These are phyloP conservation scores for Zoysia matrella DNA, from an alignment of 202 grass and related monocot species.

Conservation along the genomic window DNA sequence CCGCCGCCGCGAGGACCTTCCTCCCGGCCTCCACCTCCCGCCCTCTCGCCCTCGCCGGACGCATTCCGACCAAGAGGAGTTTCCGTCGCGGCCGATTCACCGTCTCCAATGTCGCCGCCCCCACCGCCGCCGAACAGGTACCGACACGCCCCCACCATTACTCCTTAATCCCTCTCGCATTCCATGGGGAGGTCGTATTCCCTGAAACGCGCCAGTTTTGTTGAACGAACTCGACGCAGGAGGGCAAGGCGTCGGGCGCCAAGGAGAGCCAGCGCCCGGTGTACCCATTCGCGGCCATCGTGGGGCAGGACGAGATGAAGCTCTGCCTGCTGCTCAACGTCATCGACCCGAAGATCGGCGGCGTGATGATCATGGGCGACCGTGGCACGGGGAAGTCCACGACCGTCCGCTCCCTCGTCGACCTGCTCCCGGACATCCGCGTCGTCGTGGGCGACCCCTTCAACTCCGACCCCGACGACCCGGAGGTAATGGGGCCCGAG, in stretches of 20 bases:
- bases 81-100: conserved; percentile 52
- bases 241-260: conserved; percentile 30
- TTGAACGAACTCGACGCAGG: not conserved
- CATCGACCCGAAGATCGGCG: too few species aligned
- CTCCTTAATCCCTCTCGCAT: not conserved
- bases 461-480: too few species aligned
- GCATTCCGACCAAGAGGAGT: conserved; percentile 26
- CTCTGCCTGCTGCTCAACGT: too few species aligned
- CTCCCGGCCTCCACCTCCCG: conserved; percentile 38
- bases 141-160: not conserved
- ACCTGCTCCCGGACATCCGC: too few species aligned
- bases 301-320: too few species aligned
- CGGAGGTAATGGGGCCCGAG: too few species aligned
- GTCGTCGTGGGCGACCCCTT: too few species aligned
- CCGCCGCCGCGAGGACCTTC: conserved; percentile 39
- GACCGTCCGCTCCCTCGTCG: too few species aligned
- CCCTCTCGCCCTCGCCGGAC: conserved; percentile 42
- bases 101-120: conserved; percentile 63
- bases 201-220: not conserved
- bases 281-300: too few species aligned
- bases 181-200: not conserved
- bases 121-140: conserved; percentile 57
- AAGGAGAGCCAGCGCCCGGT: conserved; percentile 88
- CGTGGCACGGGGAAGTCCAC: too few species aligned
- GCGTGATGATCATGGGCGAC: too few species aligned